phyloP scores from a whole-genome alignment of 1,139 yeast genomes.

The Trichomonascaceae sp. region DNA sequence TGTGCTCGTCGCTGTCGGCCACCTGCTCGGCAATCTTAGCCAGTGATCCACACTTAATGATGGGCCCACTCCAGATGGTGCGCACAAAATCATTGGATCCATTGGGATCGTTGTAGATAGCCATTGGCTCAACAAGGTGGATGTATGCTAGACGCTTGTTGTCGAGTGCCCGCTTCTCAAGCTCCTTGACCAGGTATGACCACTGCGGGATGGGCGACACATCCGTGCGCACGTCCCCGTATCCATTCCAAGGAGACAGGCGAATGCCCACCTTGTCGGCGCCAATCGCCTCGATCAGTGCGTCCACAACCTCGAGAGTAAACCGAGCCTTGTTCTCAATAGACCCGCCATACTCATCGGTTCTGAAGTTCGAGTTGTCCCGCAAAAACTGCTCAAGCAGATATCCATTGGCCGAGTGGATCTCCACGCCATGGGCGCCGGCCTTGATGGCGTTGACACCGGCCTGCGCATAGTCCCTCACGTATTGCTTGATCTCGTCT shows the following conservation, averaged over 20 bases:
- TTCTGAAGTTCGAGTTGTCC: slow-evolving; percentile 39
- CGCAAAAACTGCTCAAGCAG: slow-evolving; percentile 43
- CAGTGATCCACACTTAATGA: slow-evolving; percentile 25
- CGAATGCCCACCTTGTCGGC: slow-evolving; percentile 42
- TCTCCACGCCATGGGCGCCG: slow-evolving; percentile 58
- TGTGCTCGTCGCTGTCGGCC: slow-evolving; percentile 25
- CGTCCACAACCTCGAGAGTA: slow-evolving; percentile 41
- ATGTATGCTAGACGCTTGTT: slow-evolving; percentile 32
- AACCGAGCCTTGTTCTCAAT: slow-evolving; percentile 53
- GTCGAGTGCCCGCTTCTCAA: slow-evolving; percentile 18
- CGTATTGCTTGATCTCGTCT: slow-evolving; percentile 29
- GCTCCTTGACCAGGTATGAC: slow-evolving; percentile 19
- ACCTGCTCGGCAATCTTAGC: slow-evolving; percentile 16
- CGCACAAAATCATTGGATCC: slow-evolving; percentile 5
- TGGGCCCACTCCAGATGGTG: slow-evolving; percentile 28
- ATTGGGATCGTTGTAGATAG: slow-evolving; percentile 4
- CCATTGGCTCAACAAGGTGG: slow-evolving; percentile 38
- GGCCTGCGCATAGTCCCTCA: slow-evolving; percentile 28
- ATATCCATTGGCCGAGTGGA: slow-evolving; percentile 42
- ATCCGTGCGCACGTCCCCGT: slow-evolving; percentile 24
- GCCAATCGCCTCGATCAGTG: slow-evolving; percentile 38
- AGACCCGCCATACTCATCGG: slow-evolving; percentile 59
- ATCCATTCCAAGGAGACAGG: slow-evolving; percentile 41
- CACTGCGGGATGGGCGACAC: slow-evolving; percentile 20
- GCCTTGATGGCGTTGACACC: slow-evolving; percentile 37